Percentiles rank a stretch among this genome's conserved stretches.
Evolutionary conservation across 805 yeast species (phyloP).

Genomic region (Candida dendrica): DNA sequence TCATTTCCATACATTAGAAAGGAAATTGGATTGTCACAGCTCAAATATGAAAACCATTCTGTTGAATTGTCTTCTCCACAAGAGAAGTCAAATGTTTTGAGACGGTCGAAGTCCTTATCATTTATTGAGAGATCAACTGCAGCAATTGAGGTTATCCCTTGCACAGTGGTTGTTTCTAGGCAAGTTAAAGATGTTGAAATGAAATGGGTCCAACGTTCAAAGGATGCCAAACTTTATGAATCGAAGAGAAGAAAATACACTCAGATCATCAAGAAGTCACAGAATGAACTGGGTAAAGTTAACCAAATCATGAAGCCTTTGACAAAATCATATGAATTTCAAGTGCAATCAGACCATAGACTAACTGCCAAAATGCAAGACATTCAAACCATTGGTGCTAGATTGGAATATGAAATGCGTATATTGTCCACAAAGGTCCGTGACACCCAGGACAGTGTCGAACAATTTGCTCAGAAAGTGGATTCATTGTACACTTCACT

Average conservation of each 20-base stretch:
- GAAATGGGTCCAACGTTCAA: not conserved
- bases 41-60: constrained; percentile 19
- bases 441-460: constrained; percentile 59
- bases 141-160: constrained; percentile 6
- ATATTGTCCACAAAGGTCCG: constrained; percentile 51
- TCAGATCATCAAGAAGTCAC: not conserved
- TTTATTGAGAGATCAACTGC: constrained; percentile 17
- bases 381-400: constrained; percentile 47
- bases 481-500: constrained; percentile 22
- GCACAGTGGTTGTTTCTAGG: constrained; percentile 9
- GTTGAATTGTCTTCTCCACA: constrained; percentile 4
- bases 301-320: constrained; percentile 12
- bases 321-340: constrained; percentile 13
- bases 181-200: constrained; percentile 6
- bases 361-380: constrained; percentile 37
- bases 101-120: constrained; percentile 31
- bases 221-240: not conserved
- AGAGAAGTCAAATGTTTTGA: constrained; percentile 7
- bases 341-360: constrained; percentile 20
- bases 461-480: constrained; percentile 33
- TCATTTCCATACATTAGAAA: constrained; percentile 30
- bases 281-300: constrained; percentile 2
- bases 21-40: constrained; percentile 25
- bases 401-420: constrained; percentile 59
- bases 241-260: not conserved